These are phyloP conservation scores for Colletotrichum siamense DNA, from an alignment of 2,329 filamentous ascomycete species.

Conservation along the genomic window DNA sequence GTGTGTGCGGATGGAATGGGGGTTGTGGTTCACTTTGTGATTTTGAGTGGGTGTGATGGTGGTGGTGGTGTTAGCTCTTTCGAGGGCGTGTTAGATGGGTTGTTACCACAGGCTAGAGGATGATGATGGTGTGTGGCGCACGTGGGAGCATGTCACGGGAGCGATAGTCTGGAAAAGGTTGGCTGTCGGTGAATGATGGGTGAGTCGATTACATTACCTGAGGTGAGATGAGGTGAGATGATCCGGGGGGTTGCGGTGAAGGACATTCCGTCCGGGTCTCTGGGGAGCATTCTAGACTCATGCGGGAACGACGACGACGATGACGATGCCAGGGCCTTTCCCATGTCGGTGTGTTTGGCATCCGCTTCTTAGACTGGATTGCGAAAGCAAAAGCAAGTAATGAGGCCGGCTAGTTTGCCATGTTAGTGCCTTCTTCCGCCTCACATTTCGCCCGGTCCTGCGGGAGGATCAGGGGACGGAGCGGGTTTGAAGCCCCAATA, in stretches of 20 bases:
- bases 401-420: not conserved
- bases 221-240: constrained; percentile 1
- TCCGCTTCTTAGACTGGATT: not conserved
- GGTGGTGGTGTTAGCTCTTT: not conserved
- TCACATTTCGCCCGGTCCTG: not conserved
- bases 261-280: not conserved
- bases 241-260: not conserved
- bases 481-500: not conserved
- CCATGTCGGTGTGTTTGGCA: not conserved
- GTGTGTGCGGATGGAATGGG: not conserved
- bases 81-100: not conserved
- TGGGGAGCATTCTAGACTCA: not conserved
- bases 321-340: not conserved
- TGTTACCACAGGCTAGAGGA: not conserved
- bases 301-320: not conserved
- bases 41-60: not conserved
- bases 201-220: not conserved
- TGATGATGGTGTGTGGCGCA: constrained; percentile 5
- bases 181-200: not conserved
- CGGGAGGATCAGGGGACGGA: not conserved
- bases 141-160: constrained; percentile 8
- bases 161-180: not conserved
- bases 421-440: not conserved
- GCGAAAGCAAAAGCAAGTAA: not conserved
- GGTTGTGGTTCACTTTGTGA: not conserved